phyloP scores from a whole-genome alignment of 352 stramenopile species.

The Discostella stelligera region DNA sequence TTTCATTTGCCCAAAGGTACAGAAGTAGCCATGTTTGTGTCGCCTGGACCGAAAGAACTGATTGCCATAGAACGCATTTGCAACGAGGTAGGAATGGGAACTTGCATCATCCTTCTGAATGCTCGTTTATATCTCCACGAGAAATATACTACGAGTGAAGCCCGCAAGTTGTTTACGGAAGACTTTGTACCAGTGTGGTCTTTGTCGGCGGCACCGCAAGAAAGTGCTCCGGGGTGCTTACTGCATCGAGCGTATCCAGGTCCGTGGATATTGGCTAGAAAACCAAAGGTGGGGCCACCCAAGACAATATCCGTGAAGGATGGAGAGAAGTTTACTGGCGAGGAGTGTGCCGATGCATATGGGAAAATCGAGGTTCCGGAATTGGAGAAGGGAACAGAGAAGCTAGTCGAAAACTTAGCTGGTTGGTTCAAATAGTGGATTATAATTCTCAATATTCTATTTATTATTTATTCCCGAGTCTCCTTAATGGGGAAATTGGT shows the following conservation, averaged over 20 bases:
- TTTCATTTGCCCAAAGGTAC: conserved; percentile 64
- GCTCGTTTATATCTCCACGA: conserved; percentile 55
- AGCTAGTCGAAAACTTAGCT: conserved; percentile 65
- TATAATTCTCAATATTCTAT: neutral
- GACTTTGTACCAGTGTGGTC: conserved; percentile 74
- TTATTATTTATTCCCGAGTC: neutral
- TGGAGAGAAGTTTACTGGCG: conserved; percentile 34
- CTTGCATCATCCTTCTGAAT: conserved; percentile 75
- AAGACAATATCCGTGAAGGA: conserved; percentile 55
- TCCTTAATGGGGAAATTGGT: neutral
- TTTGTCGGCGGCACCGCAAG: conserved; percentile 64
- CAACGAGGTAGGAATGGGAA: conserved; percentile 68
- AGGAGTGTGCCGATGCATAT: conserved; percentile 61
- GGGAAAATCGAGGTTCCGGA: conserved; percentile 64
- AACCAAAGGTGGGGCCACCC: conserved; percentile 68
- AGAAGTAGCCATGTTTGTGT: conserved; percentile 78
- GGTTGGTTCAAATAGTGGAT: conserved; percentile 67
- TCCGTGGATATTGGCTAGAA: conserved; percentile 69
- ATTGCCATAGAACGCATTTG: conserved; percentile 75
- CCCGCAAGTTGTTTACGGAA: conserved; percentile 59
- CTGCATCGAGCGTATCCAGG: conserved; percentile 67
- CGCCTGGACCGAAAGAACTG: conserved; percentile 73
- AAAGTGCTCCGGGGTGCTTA: conserved; percentile 66
- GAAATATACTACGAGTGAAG: conserved; percentile 41
- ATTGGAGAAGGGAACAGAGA: conserved; percentile 69